A percentile compares a stretch with the other conserved stretches of the same genome.
These are phyloP conservation scores for Fusarium sp. DNA, from an alignment of 2,329 filamentous ascomycete genomes.

Conservation along the genomic window DNA sequence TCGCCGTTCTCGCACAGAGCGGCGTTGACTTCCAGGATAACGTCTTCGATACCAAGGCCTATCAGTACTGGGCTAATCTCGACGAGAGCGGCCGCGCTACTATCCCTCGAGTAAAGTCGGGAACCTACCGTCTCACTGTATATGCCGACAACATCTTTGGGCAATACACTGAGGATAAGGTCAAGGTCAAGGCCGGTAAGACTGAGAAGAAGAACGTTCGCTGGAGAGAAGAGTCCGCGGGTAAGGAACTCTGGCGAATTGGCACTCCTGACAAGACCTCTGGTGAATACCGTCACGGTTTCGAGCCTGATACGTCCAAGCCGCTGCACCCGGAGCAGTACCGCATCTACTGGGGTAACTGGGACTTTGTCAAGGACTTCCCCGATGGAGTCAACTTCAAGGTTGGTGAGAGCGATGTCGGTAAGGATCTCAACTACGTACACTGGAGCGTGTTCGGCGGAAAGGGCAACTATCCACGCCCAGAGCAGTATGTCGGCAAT, in stretches of 20 bases:
- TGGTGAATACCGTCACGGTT: slow-evolving; percentile 71
- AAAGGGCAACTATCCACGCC: slow-evolving; percentile 61
- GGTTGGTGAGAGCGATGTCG: slow-evolving; percentile 64
- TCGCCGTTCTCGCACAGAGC: slow-evolving; percentile 64
- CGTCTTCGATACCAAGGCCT: slow-evolving; percentile 64
- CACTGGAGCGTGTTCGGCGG: slow-evolving; percentile 75
- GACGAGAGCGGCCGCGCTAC: slow-evolving; percentile 60
- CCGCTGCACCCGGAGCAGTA: slow-evolving; percentile 68
- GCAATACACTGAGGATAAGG: slow-evolving; percentile 66
- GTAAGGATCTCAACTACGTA: slow-evolving; percentile 70
- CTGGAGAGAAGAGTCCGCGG: slow-evolving; percentile 68
- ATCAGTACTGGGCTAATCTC: slow-evolving; percentile 73
- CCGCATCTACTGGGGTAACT: slow-evolving; percentile 70
- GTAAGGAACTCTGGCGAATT: slow-evolving; percentile 71
- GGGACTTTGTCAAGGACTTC: slow-evolving; percentile 71
- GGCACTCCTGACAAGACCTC: slow-evolving; percentile 72
- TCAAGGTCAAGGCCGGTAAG: slow-evolving; percentile 56
- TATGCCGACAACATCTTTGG: slow-evolving; percentile 74
- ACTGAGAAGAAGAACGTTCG: slow-evolving; percentile 53
- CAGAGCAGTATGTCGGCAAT: slow-evolving; percentile 58
- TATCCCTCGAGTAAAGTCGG: slow-evolving; percentile 68
- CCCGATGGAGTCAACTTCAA: slow-evolving; percentile 69
- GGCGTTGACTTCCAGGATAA: slow-evolving; percentile 56
- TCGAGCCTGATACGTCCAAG: slow-evolving; percentile 61
- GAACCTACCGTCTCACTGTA: slow-evolving; percentile 71